Conservation (phyloP, 1,139 yeast genomes). For the Nakaseomyces sp. region DNA sequence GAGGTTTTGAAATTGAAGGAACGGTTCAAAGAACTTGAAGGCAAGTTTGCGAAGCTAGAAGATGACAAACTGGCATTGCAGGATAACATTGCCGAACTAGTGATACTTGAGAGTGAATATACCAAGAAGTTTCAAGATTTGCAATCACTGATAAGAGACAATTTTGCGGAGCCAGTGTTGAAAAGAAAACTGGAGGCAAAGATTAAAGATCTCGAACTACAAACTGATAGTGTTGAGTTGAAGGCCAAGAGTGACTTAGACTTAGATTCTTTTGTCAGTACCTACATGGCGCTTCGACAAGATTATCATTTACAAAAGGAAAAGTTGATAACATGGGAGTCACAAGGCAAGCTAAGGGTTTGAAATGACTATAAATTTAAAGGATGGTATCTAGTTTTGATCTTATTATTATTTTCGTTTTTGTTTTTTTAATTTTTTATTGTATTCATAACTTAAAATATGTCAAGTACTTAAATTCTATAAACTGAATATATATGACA, state of each 20-base stretch:
- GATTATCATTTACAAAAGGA: conserved; percentile 23
- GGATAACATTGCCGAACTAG: conserved; percentile 14
- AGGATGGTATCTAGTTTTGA: no score
- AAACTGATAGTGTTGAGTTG: conserved; percentile 14
- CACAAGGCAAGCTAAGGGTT: conserved; percentile 18
- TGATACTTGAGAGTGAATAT: conserved; percentile 21
- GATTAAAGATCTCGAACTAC: conserved; percentile 15
- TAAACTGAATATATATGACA: neutral
- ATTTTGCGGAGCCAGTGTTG: conserved; percentile 21
- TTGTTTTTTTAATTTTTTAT: neutral
- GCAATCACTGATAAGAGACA: conserved; percentile 14
- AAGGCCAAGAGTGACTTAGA: conserved; percentile 9
- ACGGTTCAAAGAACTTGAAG: conserved; percentile 13
- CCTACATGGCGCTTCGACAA: conserved; percentile 17
- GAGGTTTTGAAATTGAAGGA: conserved; percentile 11
- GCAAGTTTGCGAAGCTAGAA: conserved; percentile 16
- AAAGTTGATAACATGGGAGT: conserved; percentile 26
- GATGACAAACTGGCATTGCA: conserved; percentile 11
- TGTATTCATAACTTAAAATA: neutral
- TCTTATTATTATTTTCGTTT: neutral
- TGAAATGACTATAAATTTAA: neutral
- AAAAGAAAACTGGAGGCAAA: conserved; percentile 15
- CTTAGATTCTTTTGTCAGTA: conserved; percentile 17
- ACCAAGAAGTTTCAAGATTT: conserved; percentile 24
- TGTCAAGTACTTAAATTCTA: neutral